Base-by-base conservation (phyloP, 805 yeast species). In the Lachancea kluyveri region DNA sequence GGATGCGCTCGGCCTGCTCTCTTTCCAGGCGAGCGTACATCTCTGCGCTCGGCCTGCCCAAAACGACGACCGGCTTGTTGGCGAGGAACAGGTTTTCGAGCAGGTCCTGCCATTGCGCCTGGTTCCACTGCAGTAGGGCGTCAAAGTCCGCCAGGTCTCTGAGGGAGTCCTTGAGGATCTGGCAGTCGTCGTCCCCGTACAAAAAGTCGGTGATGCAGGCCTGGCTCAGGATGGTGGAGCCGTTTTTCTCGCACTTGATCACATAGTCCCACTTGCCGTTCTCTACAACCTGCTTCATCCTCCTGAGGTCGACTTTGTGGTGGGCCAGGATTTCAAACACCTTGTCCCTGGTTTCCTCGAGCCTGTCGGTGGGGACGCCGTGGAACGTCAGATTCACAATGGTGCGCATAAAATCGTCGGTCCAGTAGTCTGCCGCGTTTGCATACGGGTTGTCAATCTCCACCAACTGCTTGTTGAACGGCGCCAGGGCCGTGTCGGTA, bases 371-470 rank as follows among this genome's bases (percentile, higher is more conserved):
- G 3, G 96, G 95, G 6, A 90, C 92, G 36, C 94, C 90, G 28
- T 68, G 67, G 10, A 84, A 55, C 14, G 67, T 62, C 20, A 66
- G 52, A 40, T 72, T 70, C 13, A 82, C 59, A n/a, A 74, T 74
- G 0, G 81, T 70, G 38, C 72, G 66, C 31, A 73, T 56, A 50
- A 70, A 88, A 50, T 84, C 90, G 42, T 85, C 94, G 1, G 90
- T 79, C 48, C 76, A 74, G 43, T 68, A 77, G 17, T 70, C 77
- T 4, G 81, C 65, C 18, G 76, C 77, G 9, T 85, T 77, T 1
- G 96, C 90, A 31, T 76, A 59, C 1, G 97, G 96, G 28, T 83
- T 75, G 17, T 77, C 84, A 28, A 82, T 72, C 49, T 90, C 96
- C 14, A 88, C 84, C 39, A 92, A 65, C 36, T 70, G 57, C 46